Percentiles rank a stretch among this genome's conserved stretches.
Evolutionary conservation across 805 yeast genomes (phyloP).

Genomic region (Wickerhamiella shivajii): DNA sequence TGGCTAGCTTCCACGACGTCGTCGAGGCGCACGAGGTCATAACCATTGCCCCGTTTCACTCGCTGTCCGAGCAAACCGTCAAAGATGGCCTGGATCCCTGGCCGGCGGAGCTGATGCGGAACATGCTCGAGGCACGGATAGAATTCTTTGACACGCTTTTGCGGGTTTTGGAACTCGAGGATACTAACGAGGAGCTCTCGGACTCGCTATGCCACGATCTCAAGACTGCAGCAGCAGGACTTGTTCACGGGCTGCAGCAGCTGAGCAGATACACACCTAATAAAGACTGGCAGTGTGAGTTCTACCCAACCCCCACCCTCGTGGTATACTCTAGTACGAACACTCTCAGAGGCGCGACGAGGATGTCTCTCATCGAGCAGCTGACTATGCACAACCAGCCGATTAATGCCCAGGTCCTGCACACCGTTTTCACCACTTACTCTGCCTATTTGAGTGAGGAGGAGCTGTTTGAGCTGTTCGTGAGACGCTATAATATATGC

Average conservation of each 20-base stretch:
- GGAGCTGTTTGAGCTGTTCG: slow-evolving; percentile 6
- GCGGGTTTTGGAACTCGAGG: too few species aligned
- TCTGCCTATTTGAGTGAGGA: slow-evolving; percentile 45
- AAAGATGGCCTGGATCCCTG: too few species aligned
- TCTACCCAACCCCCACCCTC: not conserved
- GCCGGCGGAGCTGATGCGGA: too few species aligned
- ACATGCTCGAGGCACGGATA: too few species aligned
- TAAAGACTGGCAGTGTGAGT: not conserved
- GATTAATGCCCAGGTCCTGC: slow-evolving; percentile 48
- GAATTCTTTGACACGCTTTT: too few species aligned
- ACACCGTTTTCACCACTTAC: slow-evolving; percentile 61
- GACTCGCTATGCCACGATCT: too few species aligned
- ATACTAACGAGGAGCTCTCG: too few species aligned
- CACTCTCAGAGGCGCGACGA: slow-evolving; percentile 68
- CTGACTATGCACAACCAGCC: slow-evolving; percentile 56
- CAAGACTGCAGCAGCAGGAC: not conserved
- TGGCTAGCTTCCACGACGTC: too few species aligned
- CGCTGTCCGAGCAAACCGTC: too few species aligned
- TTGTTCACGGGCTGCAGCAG: not conserved
- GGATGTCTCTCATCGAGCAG: slow-evolving; percentile 62
- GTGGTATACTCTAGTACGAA: slow-evolving; percentile 52
- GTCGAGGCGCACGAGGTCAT: too few species aligned
- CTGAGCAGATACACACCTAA: not conserved
- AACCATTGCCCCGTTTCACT: too few species aligned
- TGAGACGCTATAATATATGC: slow-evolving; percentile 45